phyloP scores from a whole-genome alignment of 2,329 filamentous ascomycete genomes.

The Exserohilum turcica region DNA sequence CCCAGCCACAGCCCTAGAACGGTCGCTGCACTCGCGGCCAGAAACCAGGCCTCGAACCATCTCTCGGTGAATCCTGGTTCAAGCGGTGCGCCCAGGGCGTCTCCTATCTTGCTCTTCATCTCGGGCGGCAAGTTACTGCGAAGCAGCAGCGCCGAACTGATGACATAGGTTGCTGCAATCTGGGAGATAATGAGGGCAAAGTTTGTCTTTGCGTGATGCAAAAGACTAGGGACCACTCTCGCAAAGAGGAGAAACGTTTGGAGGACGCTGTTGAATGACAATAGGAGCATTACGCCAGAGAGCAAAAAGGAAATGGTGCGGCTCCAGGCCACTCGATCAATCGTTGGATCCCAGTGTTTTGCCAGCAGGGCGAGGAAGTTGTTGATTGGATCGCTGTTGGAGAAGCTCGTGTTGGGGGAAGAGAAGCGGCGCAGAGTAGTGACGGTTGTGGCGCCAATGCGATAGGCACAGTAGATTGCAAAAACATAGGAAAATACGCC shows the following conservation, averaged over 20 bases:
- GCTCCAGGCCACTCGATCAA: constrained; percentile 83
- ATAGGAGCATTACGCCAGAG: constrained; percentile 79
- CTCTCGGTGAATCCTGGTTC: constrained; percentile 74
- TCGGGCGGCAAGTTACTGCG: constrained; percentile 78
- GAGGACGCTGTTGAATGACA: constrained; percentile 80
- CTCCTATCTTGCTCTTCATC: constrained; percentile 76
- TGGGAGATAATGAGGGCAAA: constrained; percentile 80
- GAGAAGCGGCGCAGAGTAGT: constrained; percentile 68
- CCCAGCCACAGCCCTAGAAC: constrained; percentile 75
- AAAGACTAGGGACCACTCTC: constrained; percentile 72
- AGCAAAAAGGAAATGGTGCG: constrained; percentile 84
- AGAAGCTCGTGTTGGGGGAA: constrained; percentile 59
- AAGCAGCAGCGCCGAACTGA: constrained; percentile 76
- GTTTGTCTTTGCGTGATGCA: constrained; percentile 76
- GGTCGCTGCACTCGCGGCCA: constrained; percentile 70
- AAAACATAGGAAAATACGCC: constrained; percentile 71
- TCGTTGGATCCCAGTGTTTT: constrained; percentile 80
- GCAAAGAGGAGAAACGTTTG: constrained; percentile 84
- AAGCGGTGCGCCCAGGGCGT: constrained; percentile 76
- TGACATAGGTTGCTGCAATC: constrained; percentile 83
- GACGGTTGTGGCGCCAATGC: constrained; percentile 73
- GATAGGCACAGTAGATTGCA: constrained; percentile 82
- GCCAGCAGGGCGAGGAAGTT: constrained; percentile 79
- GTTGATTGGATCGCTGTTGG: constrained; percentile 80
- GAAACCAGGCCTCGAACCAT: constrained; percentile 90